These are phyloP conservation scores for Mycothermus thermophilus DNA, from an alignment of 495 filamentous ascomycete genomes.

Conservation along the genomic window DNA sequence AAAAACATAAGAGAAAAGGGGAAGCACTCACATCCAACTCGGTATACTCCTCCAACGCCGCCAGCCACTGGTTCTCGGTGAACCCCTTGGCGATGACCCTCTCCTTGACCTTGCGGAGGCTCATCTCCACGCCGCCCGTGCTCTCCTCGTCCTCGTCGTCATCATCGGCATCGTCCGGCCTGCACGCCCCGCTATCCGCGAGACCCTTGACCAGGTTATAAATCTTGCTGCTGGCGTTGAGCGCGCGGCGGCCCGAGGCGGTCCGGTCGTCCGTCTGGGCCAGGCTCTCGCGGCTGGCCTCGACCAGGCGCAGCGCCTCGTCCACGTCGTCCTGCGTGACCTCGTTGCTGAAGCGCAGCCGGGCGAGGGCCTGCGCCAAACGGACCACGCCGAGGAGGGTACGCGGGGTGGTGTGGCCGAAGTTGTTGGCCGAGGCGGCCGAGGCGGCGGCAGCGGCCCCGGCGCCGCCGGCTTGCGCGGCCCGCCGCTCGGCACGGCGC, in stretches of 20 bases:
- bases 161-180: constrained; percentile 57
- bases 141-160: constrained; percentile 37
- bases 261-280: constrained; percentile 47
- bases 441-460: too few species aligned
- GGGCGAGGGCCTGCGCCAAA: constrained; percentile 88
- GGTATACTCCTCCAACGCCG: constrained; percentile 80
- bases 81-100: constrained; percentile 91
- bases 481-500: constrained; percentile 73
- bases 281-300: constrained; percentile 81
- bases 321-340: constrained; percentile 91
- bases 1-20: constrained; percentile 1
- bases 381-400: constrained; percentile 86
- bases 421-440: constrained; percentile 42
- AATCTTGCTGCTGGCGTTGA: constrained; percentile 77
- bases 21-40: constrained; percentile 61
- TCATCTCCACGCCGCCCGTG: constrained; percentile 53
- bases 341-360: constrained; percentile 67
- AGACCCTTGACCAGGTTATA: constrained; percentile 83
- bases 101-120: constrained; percentile 73
- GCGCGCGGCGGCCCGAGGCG: constrained; percentile 43
- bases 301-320: constrained; percentile 79
- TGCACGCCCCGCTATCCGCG: constrained; percentile 57
- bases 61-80: constrained; percentile 79
- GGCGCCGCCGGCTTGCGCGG: too few species aligned
- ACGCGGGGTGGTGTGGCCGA: constrained; percentile 83